phyloP scores from a whole-genome alignment of 768 basidiomycete genomes.

The Galerina marginata region DNA sequence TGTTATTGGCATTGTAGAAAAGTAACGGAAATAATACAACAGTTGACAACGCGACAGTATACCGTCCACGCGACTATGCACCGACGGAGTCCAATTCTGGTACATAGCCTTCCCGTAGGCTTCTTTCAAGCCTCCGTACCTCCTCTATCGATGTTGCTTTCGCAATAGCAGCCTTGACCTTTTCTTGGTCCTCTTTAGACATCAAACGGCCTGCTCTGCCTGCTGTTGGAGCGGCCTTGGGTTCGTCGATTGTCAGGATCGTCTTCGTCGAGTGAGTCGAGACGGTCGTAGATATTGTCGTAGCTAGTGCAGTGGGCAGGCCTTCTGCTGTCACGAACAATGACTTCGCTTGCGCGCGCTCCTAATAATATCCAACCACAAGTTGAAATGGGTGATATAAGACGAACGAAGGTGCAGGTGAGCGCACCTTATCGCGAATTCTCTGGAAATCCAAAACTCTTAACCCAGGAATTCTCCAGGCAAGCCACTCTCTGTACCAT shows the following conservation, averaged over 20 bases:
- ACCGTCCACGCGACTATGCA: constrained; percentile 47
- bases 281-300: constrained; percentile 74
- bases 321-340: constrained; percentile 84
- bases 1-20: constrained; percentile 15
- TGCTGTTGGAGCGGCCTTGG: constrained; percentile 57
- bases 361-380: constrained; percentile 50
- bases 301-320: constrained; percentile 79
- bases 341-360: constrained; percentile 74
- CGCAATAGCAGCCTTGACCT: constrained; percentile 85
- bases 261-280: constrained; percentile 69
- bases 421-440: constrained; percentile 90
- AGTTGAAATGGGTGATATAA: constrained; percentile 17
- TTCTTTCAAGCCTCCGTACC: constrained; percentile 82
- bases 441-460: constrained; percentile 95
- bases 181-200: constrained; percentile 90
- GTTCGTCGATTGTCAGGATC: constrained; percentile 76
- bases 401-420: constrained; percentile 39
- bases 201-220: constrained; percentile 85
- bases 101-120: constrained; percentile 82
- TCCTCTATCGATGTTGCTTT: constrained; percentile 92
- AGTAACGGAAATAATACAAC: constrained; percentile 19
- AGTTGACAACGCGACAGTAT: constrained; percentile 14
- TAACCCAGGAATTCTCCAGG: constrained; percentile 84
- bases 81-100: constrained; percentile 80
- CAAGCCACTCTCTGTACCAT: constrained; percentile 97